Base-by-base conservation (phyloP, 495 filamentous ascomycete genomes). In the Arthonia radiata region DNA sequence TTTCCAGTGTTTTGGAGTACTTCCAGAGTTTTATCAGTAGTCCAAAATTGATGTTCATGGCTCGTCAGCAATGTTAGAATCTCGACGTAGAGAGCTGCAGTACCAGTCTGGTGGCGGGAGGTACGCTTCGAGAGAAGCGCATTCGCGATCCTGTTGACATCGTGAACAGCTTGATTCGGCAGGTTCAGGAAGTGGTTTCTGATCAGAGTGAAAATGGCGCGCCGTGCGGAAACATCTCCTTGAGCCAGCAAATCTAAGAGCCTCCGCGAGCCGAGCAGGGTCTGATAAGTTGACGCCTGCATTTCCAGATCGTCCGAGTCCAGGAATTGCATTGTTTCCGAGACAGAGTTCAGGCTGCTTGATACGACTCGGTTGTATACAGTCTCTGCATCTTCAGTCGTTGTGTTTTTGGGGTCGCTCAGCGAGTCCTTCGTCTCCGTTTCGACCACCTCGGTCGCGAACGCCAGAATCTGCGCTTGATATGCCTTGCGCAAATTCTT, bases 321-420 rank as follows among this genome's bases (percentile, higher is more conserved):
- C 14, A 39, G 60, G 34, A 37, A 55, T 2, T 74, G 35, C 4
- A 76, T 49, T 26, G 58, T 56, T 13, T 51, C 36, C 15, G 71
- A 48, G 3, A 75, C 46, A 5, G 57, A 53, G n/a, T n/a, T n/a
- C 13, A 76, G 39, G 36, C 59, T 64, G 12, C 68, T 65, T 10
- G 67, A 67, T 13, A 80, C 59, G 4, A 90, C 78, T 30, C 86
- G 59, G 16, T 64, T 57, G 47, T 89, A 86, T 38, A 91, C 93
- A 2, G 67, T 65, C 30, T 75, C 56, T 1, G 75, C 64, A 39
- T 99, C 86, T 37, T 93, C 82, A 7, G 70, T 53, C 32, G 67
- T 83, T 15, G 73, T 68, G 4, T 66, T 76, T 28, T 81, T 61
- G 45, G 82, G 71, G 43, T 94, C 89, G 41, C 81, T 92, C 25